A percentile compares a stretch with the other conserved stretches of the same genome.
Conservation (phyloP, 768 basidiomycete species). For the Pisolithus sp. region DNA sequence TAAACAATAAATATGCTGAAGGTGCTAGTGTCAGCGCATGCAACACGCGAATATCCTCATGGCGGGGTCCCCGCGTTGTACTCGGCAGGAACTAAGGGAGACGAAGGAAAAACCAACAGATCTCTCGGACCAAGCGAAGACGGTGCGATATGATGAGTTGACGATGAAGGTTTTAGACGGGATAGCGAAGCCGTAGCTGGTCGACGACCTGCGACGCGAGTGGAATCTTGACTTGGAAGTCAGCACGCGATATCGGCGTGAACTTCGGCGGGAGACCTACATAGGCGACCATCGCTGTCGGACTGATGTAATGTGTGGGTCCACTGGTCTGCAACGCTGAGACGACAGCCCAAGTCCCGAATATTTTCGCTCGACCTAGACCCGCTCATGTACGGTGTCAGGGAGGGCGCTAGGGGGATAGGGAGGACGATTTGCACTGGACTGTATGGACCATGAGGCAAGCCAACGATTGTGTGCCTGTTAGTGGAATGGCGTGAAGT, state of each 20-base stretch:
- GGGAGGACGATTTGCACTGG: slow-evolving; percentile 65
- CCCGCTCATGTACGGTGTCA: slow-evolving; percentile 16
- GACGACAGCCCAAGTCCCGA: slow-evolving; percentile 9
- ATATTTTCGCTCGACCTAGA: slow-evolving; percentile 8
- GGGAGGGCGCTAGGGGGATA: slow-evolving; percentile 47
- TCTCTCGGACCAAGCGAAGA: not conserved
- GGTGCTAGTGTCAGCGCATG: not conserved
- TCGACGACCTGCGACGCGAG: not conserved
- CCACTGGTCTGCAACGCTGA: slow-evolving; percentile 34
- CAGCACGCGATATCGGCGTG: not conserved
- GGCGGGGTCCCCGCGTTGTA: not conserved
- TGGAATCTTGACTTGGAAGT: not conserved
- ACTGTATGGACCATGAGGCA: slow-evolving; percentile 56
- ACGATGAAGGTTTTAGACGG: not conserved
- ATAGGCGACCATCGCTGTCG: slow-evolving; percentile 3
- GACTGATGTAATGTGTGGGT: slow-evolving; percentile 17
- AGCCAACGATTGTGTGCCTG: slow-evolving; percentile 42
- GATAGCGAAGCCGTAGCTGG: not conserved
- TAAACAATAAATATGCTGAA: too few species aligned
- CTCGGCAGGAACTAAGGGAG: not conserved
- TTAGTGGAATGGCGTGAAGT: slow-evolving; percentile 32
- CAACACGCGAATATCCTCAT: not conserved
- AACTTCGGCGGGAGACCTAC: slow-evolving; percentile 1
- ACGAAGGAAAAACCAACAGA: not conserved
- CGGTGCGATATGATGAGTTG: not conserved